Percentiles rank a stretch among this genome's conserved stretches.
Conservation (phyloP, 306 rosid genomes). For the Benincasa hispida region DNA sequence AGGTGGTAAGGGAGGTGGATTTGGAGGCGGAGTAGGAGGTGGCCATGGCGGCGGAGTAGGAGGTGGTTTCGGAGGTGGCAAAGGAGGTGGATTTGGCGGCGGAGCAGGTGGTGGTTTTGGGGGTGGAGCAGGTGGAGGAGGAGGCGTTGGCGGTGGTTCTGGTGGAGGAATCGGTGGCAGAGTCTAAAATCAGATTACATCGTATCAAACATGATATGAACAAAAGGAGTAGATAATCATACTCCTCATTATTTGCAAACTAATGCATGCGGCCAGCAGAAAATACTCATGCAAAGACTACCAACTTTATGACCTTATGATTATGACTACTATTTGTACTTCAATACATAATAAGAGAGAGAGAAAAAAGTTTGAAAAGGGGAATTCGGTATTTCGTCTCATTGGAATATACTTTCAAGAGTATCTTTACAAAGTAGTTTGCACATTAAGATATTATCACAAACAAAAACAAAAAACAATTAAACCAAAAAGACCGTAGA, state of each 20-base stretch:
- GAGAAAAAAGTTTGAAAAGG: not conserved
- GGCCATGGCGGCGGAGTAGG: slow-evolving; percentile 1
- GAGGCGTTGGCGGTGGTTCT: not conserved
- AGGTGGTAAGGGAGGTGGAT: not conserved
- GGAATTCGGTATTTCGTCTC: not conserved
- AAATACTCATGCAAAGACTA: slow-evolving; percentile 1
- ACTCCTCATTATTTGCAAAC: not conserved
- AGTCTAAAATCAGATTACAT: slow-evolving; percentile 5
- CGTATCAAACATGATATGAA: not conserved
- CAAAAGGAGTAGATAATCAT: not conserved
- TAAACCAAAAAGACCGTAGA: not conserved
- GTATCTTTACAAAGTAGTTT: not conserved
- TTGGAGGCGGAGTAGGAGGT: not conserved
- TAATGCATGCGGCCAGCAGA: not conserved
- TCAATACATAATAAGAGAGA: not conserved
- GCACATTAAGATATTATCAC: not conserved
- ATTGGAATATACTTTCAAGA: not conserved
- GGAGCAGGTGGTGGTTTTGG: slow-evolving; percentile 15
- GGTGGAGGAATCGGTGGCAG: slow-evolving; percentile 28
- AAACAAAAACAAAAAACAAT: not conserved
- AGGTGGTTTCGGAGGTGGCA: not conserved
- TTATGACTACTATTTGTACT: not conserved
- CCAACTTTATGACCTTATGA: not conserved
- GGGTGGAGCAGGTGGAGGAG: slow-evolving; percentile 13
- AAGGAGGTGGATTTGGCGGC: not conserved